Evolutionary conservation across 805 yeast species (phyloP), one percentile per base, ranked within the genome.

Genomic region (Pichia phayaonensis): DNA sequence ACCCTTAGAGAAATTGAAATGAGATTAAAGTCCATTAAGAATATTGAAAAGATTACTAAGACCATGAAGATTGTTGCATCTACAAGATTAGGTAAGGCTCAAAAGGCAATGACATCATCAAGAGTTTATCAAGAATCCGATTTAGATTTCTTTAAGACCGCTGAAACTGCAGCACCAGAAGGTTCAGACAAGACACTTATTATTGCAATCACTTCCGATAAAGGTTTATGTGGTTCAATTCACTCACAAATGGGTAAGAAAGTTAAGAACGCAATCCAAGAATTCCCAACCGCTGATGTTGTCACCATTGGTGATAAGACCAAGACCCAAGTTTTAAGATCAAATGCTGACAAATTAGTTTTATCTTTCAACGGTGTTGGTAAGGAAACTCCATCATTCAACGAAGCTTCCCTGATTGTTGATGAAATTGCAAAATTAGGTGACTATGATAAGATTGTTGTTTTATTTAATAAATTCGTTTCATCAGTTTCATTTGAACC

Each of bases 51-150:
- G 79, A 94, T 94, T 76, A 94, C 99, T 75, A 94, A 94, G 76
- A 94, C 99, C 72, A 94, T 94, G 98, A 94, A 90, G 80, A 85
- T 94, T 74, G 99, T 94, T 65, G 99, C 99, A 41, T 92, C 98
- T 41, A 94, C 99, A 62, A 86, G 97, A 76, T 81, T 94, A 71
- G 78, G 81, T 69, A 90, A 87, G 75, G 99, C 99, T 55, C 96
- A 90, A 74, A 86, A 84, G 72, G 96, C 97, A 55, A 92, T 90
- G 90, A 75, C 77, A 60, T 80, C 87, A 46, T 85, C 97, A 46
- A 84, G 95, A 71, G 84, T 80, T 54, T 92, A 87, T 78, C 84
- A 84, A 67, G 77, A 78, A 62, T 83, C 90, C 53, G 95, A 90
- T 66, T 61, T 75, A 55, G 89, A 85, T 67, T 88, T 94, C 62